These are phyloP conservation scores for Metschnikowia borealis DNA, from an alignment of 805 yeast species.

Conservation along the genomic window DNA sequence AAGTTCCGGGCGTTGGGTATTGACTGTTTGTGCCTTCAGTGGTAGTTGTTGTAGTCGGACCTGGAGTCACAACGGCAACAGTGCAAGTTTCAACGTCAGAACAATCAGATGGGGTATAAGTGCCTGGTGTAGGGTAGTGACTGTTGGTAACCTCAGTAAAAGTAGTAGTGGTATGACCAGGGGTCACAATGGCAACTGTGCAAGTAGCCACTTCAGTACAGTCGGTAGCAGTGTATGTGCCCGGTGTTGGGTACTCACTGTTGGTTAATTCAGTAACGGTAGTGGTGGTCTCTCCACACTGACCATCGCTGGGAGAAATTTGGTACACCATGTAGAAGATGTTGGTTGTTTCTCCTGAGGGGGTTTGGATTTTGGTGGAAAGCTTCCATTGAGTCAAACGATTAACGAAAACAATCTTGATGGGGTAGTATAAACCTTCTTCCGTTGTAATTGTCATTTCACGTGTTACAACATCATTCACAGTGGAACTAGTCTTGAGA, in stretches of 20 bases:
- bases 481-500: too few relatives aligned
- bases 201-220: background rate
- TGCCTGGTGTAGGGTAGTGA: background rate
- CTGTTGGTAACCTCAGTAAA: background rate
- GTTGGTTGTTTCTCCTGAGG: background rate
- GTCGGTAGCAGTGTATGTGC: background rate
- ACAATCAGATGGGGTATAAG: background rate
- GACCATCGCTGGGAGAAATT: background rate
- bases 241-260: background rate
- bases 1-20: too few relatives aligned
- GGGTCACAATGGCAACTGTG: background rate
- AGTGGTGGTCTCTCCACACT: background rate
- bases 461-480: too few relatives aligned
- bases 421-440: too few relatives aligned
- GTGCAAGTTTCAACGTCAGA: background rate
- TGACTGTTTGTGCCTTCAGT: too few relatives aligned
- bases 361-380: background rate
- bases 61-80: background rate
- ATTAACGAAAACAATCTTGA: too few relatives aligned
- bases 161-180: background rate
- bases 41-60: too few relatives aligned
- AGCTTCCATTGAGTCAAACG: too few relatives aligned
- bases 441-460: background rate
- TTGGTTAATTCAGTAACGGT: background rate
- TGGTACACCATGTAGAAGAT: background rate